Evolutionary conservation across 106 monocot genomes (phyloP).

Genomic region (Amphibolis antarctica): DNA sequence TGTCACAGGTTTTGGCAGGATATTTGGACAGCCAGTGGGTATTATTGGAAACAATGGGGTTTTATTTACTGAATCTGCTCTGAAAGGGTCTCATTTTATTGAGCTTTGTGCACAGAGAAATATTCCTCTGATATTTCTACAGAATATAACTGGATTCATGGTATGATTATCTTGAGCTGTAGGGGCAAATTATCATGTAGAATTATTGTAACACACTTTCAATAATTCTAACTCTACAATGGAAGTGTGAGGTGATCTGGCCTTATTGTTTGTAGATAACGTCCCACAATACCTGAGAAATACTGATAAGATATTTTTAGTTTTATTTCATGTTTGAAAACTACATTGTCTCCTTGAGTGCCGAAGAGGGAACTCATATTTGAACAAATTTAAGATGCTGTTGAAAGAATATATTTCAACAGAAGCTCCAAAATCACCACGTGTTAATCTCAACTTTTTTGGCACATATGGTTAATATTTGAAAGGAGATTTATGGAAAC

Average conservation of each 20-base stretch:
- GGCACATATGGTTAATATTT: no score
- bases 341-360: no score
- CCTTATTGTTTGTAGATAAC: not conserved
- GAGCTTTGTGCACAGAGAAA: conserved; percentile 90
- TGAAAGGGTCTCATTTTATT: conserved; percentile 94
- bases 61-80: conserved; percentile 90
- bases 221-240: not conserved
- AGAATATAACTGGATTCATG: conserved; percentile 99
- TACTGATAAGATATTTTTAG: not conserved
- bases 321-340: conserved; percentile 9
- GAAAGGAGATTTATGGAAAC: no score
- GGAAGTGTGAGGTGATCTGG: not conserved
- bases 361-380: no score
- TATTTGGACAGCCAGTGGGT: conserved; percentile 87
- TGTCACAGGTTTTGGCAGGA: conserved; percentile 94
- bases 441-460: no score
- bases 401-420: no score
- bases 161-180: conserved; percentile 26
- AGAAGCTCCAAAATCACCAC: no score
- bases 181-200: no score
- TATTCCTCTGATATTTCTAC: conserved; percentile 98
- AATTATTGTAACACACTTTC: no score
- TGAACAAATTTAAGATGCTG: no score
- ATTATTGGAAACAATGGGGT: conserved; percentile 99
- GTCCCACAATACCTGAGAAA: not conserved